Conservation (phyloP, 106 monocot genomes). For the Allium fistulosum region DNA sequence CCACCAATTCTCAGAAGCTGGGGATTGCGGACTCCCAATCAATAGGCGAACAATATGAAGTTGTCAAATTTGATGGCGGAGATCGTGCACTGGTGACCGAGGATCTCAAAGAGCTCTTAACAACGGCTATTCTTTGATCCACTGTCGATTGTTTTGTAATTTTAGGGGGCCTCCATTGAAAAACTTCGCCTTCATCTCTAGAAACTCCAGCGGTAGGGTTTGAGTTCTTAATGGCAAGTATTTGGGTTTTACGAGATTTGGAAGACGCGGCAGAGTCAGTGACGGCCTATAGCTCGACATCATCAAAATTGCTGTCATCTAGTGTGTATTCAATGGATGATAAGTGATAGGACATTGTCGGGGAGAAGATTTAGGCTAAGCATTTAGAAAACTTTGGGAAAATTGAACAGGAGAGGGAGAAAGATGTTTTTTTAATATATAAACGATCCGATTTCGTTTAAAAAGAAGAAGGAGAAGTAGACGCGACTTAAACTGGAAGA, state of each 20-base stretch:
- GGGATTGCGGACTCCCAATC: constrained; percentile 30
- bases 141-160: constrained; percentile 15
- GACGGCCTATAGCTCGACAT: constrained; percentile 88
- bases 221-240: constrained; percentile 34
- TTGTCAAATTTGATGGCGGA: constrained; percentile 13
- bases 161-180: constrained; percentile 40
- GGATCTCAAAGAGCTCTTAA: constrained; percentile 19
- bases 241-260: constrained; percentile 35
- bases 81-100: constrained; percentile 16
- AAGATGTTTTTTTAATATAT: too few relatives aligned
- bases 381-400: too few relatives aligned
- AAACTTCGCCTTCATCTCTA: constrained; percentile 39
- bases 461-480: too few relatives aligned
- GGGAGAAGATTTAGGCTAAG: too few relatives aligned
- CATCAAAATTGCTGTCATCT: constrained; percentile 61
- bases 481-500: too few relatives aligned
- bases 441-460: too few relatives aligned
- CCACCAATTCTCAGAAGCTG: constrained; percentile 15
- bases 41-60: constrained; percentile 24
- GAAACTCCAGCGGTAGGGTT: neutral
- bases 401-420: too few relatives aligned
- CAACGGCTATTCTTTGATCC: constrained; percentile 32
- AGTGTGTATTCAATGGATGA: constrained; percentile 22
- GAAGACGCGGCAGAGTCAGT: constrained; percentile 80
- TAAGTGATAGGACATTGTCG: neutral